These are phyloP conservation scores for Chlorella variabilis DNA, from an alignment of 163 green algal genomes.

Conservation along the genomic window DNA sequence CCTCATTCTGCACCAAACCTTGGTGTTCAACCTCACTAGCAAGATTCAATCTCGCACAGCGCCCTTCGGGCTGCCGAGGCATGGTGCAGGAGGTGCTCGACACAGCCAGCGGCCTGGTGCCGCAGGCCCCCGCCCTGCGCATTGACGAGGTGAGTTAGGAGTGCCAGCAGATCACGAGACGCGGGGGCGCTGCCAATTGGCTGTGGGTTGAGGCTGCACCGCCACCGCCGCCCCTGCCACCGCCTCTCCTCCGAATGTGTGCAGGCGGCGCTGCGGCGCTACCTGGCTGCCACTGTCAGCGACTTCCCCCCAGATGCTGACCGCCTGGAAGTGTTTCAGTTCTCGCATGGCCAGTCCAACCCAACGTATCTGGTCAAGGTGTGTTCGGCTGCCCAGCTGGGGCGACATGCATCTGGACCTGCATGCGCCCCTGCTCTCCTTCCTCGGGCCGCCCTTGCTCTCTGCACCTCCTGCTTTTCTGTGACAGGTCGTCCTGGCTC, in stretches of 20 bases:
- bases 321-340: constrained; percentile 69
- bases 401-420: not conserved
- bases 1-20: too few species aligned
- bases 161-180: too few species aligned
- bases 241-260: not conserved
- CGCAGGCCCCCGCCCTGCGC: not conserved
- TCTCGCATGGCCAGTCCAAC: constrained; percentile 94
- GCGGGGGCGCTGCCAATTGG: not conserved
- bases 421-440: not conserved
- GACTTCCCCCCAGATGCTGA: not conserved
- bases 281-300: constrained; percentile 26
- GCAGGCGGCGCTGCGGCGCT: constrained; percentile 11
- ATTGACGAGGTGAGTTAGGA: constrained; percentile 21
- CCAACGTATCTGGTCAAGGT: constrained; percentile 88
- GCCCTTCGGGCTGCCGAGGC: too few species aligned
- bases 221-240: not conserved
- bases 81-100: too few species aligned
- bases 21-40: too few species aligned
- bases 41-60: too few species aligned
- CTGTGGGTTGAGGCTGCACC: not conserved
- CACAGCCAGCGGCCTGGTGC: not conserved
- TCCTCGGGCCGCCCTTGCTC: too few species aligned
- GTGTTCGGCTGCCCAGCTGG: not conserved
- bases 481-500: too few species aligned
- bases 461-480: too few species aligned